Evolutionary conservation across 2,329 filamentous ascomycete genomes (phyloP).

Genomic region (Epichloe glyceriae): DNA sequence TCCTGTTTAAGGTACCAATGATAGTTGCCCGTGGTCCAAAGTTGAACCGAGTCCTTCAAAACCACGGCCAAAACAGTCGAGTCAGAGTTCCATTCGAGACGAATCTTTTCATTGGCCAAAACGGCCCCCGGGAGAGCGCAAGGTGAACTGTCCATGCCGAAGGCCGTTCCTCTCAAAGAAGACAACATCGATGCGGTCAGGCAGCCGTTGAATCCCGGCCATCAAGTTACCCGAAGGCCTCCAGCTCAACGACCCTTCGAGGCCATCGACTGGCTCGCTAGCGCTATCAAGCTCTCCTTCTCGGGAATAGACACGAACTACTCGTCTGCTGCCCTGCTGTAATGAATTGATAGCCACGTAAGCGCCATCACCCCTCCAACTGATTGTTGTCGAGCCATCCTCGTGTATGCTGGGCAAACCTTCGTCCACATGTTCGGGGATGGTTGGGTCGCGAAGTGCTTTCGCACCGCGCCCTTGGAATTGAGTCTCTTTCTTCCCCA

Average conservation of each 20-base stretch:
- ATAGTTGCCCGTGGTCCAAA: constrained; percentile 97
- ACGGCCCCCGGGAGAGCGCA: constrained; percentile 51
- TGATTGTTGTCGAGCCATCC: constrained; percentile 58
- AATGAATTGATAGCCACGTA: constrained; percentile 78
- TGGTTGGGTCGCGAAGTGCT: constrained; percentile 81
- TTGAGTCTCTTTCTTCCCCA: constrained; percentile 97
- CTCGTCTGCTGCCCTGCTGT: constrained; percentile 55
- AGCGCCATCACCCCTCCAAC: constrained; percentile 88
- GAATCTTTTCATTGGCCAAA: constrained; percentile 43
- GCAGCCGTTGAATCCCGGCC: constrained; percentile 66
- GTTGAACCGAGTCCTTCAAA: constrained; percentile 61
- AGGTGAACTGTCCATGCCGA: constrained; percentile 84
- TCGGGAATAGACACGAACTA: constrained; percentile 80
- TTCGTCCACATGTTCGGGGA: constrained; percentile 83
- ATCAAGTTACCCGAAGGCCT: constrained; percentile 81
- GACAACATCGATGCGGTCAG: constrained; percentile 62
- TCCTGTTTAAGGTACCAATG: constrained; percentile 98
- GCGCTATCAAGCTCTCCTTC: constrained; percentile 86
- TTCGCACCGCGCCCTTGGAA: constrained; percentile 85
- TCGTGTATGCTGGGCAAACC: constrained; percentile 66
- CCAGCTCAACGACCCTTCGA: constrained; percentile 86
- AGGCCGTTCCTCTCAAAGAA: constrained; percentile 98
- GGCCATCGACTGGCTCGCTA: constrained; percentile 83
- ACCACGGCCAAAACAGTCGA: constrained; percentile 82
- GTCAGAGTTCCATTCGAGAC: constrained; percentile 78